Base-by-base conservation (phyloP, 352 stramenopile genomes). In the Peronospora destructor region DNA sequence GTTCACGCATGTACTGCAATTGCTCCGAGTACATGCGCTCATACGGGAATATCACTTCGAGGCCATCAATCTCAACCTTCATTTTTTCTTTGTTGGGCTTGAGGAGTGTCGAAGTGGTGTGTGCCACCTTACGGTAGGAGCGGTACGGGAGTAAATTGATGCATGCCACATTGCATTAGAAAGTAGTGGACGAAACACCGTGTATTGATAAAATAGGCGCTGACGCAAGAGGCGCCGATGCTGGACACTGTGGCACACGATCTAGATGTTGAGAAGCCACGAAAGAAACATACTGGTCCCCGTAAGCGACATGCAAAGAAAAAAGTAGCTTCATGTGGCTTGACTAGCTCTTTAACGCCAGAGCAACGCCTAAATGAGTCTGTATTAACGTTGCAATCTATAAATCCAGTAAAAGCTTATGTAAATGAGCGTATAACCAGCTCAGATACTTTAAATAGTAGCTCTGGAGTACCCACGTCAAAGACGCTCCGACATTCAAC, bases 1-100 rank as follows among this genome's bases (percentile, higher is more conserved):
- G 75, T 54, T 98, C 90, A 21, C 92, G 80, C 96, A 99, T 99
- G 73, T 99, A 99, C 62, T 98, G 84, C 57, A 98, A 96, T 76
- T 99, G 97, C 68, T 99, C 97, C 33, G 95, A 73, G 74, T 99
- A 99, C 69, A 99, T 97, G 50, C 75, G 76, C 45, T 87, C 74
- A 50, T 98, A 99, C 33, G 96, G 96, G 66, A 99, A 99, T 61
- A 98, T 94, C 34, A 99, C 95, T 55, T 97, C 85, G 13, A 99
- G 72, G 25, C 91, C 95, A 77, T 98, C 95, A 39, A 98, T 85
- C 42, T 96, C 75, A 52, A 98, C 92, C 54, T 85, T 81, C 88
- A 97, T 97, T 3, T 17, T 43, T 4, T 14, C 12, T 26, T 26
- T 6, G 1, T 23, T 3, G 19, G 3, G 19, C 19, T 23, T 23